phyloP scores from a whole-genome alignment of 2,329 filamentous ascomycete species.

The Graphiopsis chlorocephala region DNA sequence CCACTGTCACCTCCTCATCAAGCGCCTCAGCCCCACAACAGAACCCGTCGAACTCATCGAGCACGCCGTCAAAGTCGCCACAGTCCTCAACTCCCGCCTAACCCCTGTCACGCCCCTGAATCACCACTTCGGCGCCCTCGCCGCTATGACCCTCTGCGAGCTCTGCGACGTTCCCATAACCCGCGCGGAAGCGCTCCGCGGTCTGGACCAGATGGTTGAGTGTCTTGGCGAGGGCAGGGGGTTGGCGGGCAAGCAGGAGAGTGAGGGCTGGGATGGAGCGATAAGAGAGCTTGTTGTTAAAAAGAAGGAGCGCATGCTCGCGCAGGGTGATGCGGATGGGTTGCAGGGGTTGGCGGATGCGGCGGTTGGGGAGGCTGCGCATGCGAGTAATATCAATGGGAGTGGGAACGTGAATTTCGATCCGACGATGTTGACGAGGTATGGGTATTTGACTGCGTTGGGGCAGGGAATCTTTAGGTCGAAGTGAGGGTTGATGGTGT shows the following conservation, averaged over 20 bases:
- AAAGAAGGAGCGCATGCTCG: conserved; percentile 41
- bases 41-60: conserved; percentile 59
- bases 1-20: conserved; percentile 64
- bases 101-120: conserved; percentile 61
- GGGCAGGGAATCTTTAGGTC: conserved; percentile 36
- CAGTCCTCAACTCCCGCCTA: conserved; percentile 56
- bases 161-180: conserved; percentile 56
- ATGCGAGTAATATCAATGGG: conserved; percentile 5
- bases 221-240: conserved; percentile 45
- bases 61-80: conserved; percentile 57
- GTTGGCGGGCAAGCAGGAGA: conserved; percentile 40
- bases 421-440: conserved; percentile 38
- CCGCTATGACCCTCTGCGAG: conserved; percentile 60
- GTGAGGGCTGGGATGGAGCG: conserved; percentile 58
- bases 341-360: conserved; percentile 61
- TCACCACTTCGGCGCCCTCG: conserved; percentile 64
- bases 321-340: conserved; percentile 35
- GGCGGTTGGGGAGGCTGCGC: conserved; percentile 28
- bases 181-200: conserved; percentile 55
- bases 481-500: not conserved
- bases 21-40: conserved; percentile 57
- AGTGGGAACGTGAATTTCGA: conserved; percentile 28
- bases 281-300: conserved; percentile 52
- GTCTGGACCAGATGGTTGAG: conserved; percentile 58
- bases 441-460: conserved; percentile 38